Percentiles rank a stretch among this genome's conserved stretches.
These are phyloP conservation scores for Fusarium annulatum DNA, from an alignment of 2,329 filamentous ascomycete species.

Conservation along the genomic window DNA sequence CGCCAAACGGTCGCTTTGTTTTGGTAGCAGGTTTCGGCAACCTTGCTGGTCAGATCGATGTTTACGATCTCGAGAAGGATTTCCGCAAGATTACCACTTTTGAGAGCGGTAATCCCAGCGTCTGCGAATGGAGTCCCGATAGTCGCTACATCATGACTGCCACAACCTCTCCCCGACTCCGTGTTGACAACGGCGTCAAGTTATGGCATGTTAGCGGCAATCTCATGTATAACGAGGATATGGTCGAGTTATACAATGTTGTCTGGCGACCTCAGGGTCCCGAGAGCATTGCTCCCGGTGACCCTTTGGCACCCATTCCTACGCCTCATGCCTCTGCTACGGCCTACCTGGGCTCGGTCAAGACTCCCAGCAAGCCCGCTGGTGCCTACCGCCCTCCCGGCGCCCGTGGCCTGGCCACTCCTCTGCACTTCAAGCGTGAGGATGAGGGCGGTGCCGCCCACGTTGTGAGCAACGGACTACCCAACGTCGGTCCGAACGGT, in stretches of 20 bases:
- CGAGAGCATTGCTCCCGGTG: constrained; percentile 67
- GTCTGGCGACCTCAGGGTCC: constrained; percentile 83
- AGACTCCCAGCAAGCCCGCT: constrained; percentile 96
- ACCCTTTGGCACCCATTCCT: constrained; percentile 80
- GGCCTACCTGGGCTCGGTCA: constrained; percentile 84
- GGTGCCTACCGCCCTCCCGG: constrained; percentile 96
- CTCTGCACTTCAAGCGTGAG: constrained; percentile 95
- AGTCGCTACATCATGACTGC: constrained; percentile 96
- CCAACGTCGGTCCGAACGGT: constrained; percentile 78
- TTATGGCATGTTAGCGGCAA: constrained; percentile 91
- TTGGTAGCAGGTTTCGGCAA: constrained; percentile 97
- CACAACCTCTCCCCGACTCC: constrained; percentile 93
- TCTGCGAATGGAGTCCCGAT: constrained; percentile 97
- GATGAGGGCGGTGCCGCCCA: constrained; percentile 95
- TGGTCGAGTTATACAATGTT: constrained; percentile 93
- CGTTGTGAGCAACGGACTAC: constrained; percentile 79
- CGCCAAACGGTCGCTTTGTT: constrained; percentile 91
- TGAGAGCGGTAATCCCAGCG: constrained; percentile 93
- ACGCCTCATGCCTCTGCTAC: constrained; percentile 84
- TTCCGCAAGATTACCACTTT: constrained; percentile 93
- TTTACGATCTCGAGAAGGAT: constrained; percentile 96
- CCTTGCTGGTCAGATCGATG: constrained; percentile 95
- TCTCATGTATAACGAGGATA: constrained; percentile 95
- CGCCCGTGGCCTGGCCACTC: constrained; percentile 87
- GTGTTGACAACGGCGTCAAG: constrained; percentile 96